These are phyloP conservation scores for Ammopiptanthus mongolicus DNA, from an alignment of 306 rosid genomes.

Conservation along the genomic window DNA sequence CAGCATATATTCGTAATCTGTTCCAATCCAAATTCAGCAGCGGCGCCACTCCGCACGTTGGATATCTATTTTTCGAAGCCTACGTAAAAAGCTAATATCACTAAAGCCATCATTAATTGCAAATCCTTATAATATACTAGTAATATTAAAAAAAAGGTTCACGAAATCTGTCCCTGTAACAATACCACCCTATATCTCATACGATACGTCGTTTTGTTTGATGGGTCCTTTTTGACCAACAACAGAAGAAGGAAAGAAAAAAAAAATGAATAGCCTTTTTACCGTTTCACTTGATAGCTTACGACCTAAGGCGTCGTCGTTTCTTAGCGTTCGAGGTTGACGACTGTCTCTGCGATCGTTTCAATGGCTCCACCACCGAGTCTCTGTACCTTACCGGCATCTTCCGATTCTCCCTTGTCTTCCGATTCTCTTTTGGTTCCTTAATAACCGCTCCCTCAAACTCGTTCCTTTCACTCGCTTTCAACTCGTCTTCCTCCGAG, in stretches of 20 bases:
- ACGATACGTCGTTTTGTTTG: neutral
- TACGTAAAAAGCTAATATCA: neutral
- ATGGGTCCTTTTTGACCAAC: neutral
- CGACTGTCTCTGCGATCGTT: slow-evolving; percentile 24
- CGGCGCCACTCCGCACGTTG: no score
- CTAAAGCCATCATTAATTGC: neutral
- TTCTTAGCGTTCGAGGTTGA: neutral
- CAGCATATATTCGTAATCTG: neutral
- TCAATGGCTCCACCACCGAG: slow-evolving; percentile 48
- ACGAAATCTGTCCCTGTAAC: neutral
- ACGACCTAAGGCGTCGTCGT: slow-evolving; percentile 16
- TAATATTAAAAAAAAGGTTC: neutral
- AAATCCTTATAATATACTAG: neutral
- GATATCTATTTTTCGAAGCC: no score
- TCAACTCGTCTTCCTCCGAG: slow-evolving; percentile 8
- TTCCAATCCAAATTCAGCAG: neutral
- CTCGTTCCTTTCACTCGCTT: no score
- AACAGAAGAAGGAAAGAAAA: no score
- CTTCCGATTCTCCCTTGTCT: slow-evolving; percentile 36
- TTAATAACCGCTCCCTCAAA: no score
- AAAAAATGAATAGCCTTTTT: neutral
- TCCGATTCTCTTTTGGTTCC: no score
- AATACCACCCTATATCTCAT: no score
- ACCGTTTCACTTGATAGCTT: neutral
- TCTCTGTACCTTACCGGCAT: slow-evolving; percentile 44